Evolutionary conservation across 306 rosid species (phyloP), one percentile per base, ranked within the genome.

Genomic region (Casuarina cunninghamiana): DNA sequence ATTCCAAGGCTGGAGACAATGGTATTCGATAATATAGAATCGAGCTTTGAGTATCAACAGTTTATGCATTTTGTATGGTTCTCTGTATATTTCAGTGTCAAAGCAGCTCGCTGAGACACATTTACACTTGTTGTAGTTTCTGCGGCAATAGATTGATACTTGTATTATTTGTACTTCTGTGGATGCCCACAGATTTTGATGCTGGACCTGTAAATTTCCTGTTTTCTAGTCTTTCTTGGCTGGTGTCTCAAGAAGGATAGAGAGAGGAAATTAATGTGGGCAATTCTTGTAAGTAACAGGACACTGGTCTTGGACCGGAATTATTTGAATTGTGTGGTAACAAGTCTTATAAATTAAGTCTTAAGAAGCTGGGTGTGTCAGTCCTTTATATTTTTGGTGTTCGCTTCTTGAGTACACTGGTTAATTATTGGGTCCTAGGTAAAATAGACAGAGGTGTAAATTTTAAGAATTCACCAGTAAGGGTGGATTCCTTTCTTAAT

Each of bases 61-160:
- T 77, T 2, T 11, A 7, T 17, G 68, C 21, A 49, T 77, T 19
- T 13, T 69, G 39, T 78, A 71, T 9, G 69, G 79, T 55, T 26
- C 7, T 77, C 74, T 92, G 98, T 94, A 86, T 74, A 80, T 87
- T 79, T 75, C 62, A 53, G 75, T 80, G 97, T 84, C 85, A 74
- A 90, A 90, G 97, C 97, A 88, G 80, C 93, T 94, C 90, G 97
- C 95, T 89, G 92, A 87, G 98, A 82, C 98, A 69, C 82, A 51
- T 79, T 79, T 46, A 42, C 48, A 74, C 54, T 83, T 78, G 65
- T 80, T 70, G 54, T 83, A 71, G 53, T 71, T 79, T 79, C 73
- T 77, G 82, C 76, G 67, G 41, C 70, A 57, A 81, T 60, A 85
- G 81, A 26, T 76, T 67, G 55, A 63, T 70, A 45, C 44, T 83